Evolutionary conservation across 495 filamentous ascomycete genomes (phyloP).

Genomic region (Hypomontagnella monticulosa): DNA sequence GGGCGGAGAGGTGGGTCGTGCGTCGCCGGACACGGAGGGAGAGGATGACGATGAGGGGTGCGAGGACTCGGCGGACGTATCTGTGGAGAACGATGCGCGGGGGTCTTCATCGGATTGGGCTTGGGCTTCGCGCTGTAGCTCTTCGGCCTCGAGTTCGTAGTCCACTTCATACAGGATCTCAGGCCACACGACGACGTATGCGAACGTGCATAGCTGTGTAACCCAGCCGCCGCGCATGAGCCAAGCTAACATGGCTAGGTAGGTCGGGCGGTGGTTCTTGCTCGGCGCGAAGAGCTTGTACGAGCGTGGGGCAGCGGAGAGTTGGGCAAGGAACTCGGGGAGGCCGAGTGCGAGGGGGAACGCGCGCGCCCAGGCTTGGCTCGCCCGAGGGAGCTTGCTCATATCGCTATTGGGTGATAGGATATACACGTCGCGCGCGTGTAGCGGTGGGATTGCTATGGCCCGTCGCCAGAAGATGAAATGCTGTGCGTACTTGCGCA

Average conservation of each 20-base stretch:
- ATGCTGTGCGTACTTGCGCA: conserved; percentile 86
- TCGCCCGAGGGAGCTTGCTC: conserved; percentile 73
- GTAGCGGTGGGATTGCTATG: conserved; percentile 89
- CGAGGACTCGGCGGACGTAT: conserved; percentile 23
- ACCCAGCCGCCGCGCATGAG: conserved; percentile 92
- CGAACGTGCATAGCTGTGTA: conserved; percentile 87
- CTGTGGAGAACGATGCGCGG: conserved; percentile 15
- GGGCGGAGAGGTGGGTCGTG: conserved; percentile 41
- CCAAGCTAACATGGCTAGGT: conserved; percentile 92
- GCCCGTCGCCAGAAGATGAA: conserved; percentile 95
- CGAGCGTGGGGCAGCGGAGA: conserved; percentile 79
- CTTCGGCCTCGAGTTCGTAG: conserved; percentile 63
- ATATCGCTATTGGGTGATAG: conserved; percentile 91
- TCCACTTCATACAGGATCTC: conserved; percentile 70
- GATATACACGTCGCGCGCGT: conserved; percentile 91
- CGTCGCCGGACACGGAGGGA: conserved; percentile 37
- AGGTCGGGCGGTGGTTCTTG: conserved; percentile 85
- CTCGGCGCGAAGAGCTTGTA: conserved; percentile 86
- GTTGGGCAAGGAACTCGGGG: conserved; percentile 81
- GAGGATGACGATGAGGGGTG: conserved; percentile 26
- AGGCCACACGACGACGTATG: conserved; percentile 75
- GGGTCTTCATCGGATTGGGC: conserved; percentile 2
- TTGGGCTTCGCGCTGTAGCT: conserved; percentile 44
- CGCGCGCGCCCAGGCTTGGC: conserved; percentile 72
- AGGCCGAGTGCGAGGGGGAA: conserved; percentile 86